Base-by-base conservation (phyloP, 1,139 yeast species). In the Candida mesenterica region DNA sequence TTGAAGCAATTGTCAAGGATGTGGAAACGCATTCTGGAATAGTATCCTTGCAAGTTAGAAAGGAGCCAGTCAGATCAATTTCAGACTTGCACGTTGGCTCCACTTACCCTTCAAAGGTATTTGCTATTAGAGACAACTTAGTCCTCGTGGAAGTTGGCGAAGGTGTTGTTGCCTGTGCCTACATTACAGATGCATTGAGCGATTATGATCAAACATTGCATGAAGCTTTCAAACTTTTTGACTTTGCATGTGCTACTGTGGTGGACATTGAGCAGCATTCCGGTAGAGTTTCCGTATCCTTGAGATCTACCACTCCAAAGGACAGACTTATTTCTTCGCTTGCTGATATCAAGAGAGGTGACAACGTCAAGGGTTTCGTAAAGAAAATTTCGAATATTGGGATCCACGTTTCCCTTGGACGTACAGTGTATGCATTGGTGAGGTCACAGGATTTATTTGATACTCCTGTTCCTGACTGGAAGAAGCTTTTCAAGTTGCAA, bases 371-470 rank as follows among this genome's bases (percentile, higher is more conserved):
- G 46, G 97, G 96, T 13, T 84, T 82, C 49, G 77, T 92, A 37
- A 83, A 81, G 54, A 81, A 81, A 44, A 74, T 89, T 32, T 77
- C 85, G 14, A 80, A 82, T 48, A 77, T 79, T 41, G 97, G 97
- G 59, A 61, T 90, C 23, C 87, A 84, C 53, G 82, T 92, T 32
- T 72, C 87, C 15, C 65, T 92, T 43, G 90, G 95, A 23, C 75
- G 87, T 47, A 66, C 73, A 2, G 69, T 86, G 18, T 77, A 77
- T 50, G 97, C 92, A 2, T 79, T 92, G 52, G 95, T 87, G 23
- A 82, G 88, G 53, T 81, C 88, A 32, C 63, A 83, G 31, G 92
- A 90, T 57, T 68, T 90, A 34, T 86, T 95, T 8, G 97, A 92
- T 52, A 71, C 83, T 1, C 86, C 68, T 52, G 65, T 88, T 53